Evolutionary conservation across 768 basidiomycete species (phyloP).

Genomic region (Pulveroboletus sp.): DNA sequence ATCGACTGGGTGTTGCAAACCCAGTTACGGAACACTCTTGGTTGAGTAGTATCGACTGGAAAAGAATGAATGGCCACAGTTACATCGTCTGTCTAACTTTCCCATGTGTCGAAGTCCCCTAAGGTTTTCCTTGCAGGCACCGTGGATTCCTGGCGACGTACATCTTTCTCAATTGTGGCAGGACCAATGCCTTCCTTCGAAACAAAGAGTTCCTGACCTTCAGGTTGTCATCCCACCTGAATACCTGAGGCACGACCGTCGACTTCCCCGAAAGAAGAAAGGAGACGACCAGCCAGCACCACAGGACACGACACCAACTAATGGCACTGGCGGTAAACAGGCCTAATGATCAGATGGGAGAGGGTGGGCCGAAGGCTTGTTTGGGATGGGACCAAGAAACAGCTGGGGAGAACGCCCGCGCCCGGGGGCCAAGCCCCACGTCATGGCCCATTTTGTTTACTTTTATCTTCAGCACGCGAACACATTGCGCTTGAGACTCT

Average conservation of each 20-base stretch:
- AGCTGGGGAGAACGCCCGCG: no score
- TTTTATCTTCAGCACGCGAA: not conserved
- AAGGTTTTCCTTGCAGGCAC: slow-evolving; percentile 33
- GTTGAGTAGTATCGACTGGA: slow-evolving; percentile 45
- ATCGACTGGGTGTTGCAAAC: slow-evolving; percentile 38
- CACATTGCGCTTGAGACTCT: not conserved
- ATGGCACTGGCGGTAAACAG: not conserved
- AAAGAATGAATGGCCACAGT: slow-evolving; percentile 36
- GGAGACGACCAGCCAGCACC: not conserved
- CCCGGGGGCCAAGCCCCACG: not conserved
- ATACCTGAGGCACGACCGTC: slow-evolving; percentile 35
- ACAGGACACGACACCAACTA: not conserved
- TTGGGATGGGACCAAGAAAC: not conserved
- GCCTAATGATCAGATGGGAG: not conserved
- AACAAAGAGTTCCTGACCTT: slow-evolving; percentile 38
- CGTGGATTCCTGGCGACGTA: slow-evolving; percentile 33
- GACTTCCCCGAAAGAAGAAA: slow-evolving; percentile 20
- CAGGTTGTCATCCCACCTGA: slow-evolving; percentile 30
- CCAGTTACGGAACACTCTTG: slow-evolving; percentile 41
- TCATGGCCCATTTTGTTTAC: not conserved
- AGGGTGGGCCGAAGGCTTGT: not conserved
- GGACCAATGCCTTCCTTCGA: slow-evolving; percentile 33
- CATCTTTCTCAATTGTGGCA: slow-evolving; percentile 36
- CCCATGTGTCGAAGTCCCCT: not conserved
- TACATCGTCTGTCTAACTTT: slow-evolving; percentile 39